Base-by-base conservation (phyloP, 2,329 filamentous ascomycete genomes). In the Ophiostoma pallidulum region DNA sequence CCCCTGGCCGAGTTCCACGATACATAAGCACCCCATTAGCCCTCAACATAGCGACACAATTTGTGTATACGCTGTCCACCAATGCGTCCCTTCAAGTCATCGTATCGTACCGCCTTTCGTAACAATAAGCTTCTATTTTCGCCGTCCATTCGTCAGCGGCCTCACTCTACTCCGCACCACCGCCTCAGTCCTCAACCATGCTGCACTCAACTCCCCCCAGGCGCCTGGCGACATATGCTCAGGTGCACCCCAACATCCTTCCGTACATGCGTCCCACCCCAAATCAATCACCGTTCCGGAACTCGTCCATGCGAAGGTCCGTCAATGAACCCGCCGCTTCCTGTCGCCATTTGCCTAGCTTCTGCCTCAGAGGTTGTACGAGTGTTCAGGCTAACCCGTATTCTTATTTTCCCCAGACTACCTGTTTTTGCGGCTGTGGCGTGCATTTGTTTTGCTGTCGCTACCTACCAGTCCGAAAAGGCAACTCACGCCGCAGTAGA, bases 211-310 rank as follows among this genome's bases (percentile, higher is more conserved):
- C n/a, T n/a, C n/a, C n/a, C n/a, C 37, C 39, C 7, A 40, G 46
- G 19, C 52, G 52, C 43, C 48, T 55, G 40, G 38, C 54, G 22
- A 54, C 50, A 2, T 47, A 50, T 18, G 59, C 61, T 14, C 60
- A 61, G 43, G 61, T 64, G 1, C 56, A 63, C 50, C 62, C 62
- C 4, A 54, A 54, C 18, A 58, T 60, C 48, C 60, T 63, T 22
- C 58, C 59, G 14, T 60, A 59, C 50, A 56, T 64, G 16, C 55
- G 58, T n/a, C n/a, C n/a, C 49, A 51, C 52, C 10, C 53, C 56
- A 24, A 48, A n/a, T n/a, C n/a, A 51, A 8, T 35, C 51, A 6
- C 14, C 41, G 8, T 26, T 47, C 10, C 45, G 43, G 22, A 37
- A 26, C 9, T 31, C 47, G 8, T 28, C 32, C 8, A 13, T 41